phyloP scores from a whole-genome alignment of 176 grass and related monocot genomes.

The Cymbopogon citratus region DNA sequence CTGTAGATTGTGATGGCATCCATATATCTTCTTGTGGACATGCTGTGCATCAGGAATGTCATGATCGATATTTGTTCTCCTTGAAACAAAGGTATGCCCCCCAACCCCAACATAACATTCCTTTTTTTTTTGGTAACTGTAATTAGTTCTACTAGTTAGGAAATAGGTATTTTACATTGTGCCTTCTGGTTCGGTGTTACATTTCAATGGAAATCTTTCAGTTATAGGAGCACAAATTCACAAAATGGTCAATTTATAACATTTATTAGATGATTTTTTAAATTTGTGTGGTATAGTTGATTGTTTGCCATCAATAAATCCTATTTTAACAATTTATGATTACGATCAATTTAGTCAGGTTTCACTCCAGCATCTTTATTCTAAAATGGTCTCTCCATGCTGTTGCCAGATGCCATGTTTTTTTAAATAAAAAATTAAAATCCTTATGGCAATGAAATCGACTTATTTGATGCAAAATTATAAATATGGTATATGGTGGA shows the following conservation, averaged over 20 bases:
- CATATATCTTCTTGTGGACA: conserved; percentile 96
- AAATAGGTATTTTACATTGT: neutral
- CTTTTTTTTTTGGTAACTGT: neutral
- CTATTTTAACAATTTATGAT: neutral
- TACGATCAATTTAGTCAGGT: neutral
- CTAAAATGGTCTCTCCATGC: neutral
- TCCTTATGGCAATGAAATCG: neutral
- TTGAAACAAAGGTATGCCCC: conserved; percentile 86
- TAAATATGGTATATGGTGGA: neutral
- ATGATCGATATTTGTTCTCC: conserved; percentile 89
- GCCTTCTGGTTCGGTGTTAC: neutral
- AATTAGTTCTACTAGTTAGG: neutral
- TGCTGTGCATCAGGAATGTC: conserved; percentile 96
- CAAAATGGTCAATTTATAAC: neutral
- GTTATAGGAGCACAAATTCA: neutral
- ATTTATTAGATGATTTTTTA: neutral
- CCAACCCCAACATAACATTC: neutral
- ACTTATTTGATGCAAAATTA: neutral
- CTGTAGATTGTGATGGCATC: conserved; percentile 83
- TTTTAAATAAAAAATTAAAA: neutral
- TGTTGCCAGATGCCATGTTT: neutral
- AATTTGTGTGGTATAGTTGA: neutral
- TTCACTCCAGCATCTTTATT: neutral
- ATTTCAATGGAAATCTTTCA: neutral
- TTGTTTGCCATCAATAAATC: neutral